Evolutionary conservation across 73 alveolate genomes (phyloP).

Genomic region (Urostyla sp.): DNA sequence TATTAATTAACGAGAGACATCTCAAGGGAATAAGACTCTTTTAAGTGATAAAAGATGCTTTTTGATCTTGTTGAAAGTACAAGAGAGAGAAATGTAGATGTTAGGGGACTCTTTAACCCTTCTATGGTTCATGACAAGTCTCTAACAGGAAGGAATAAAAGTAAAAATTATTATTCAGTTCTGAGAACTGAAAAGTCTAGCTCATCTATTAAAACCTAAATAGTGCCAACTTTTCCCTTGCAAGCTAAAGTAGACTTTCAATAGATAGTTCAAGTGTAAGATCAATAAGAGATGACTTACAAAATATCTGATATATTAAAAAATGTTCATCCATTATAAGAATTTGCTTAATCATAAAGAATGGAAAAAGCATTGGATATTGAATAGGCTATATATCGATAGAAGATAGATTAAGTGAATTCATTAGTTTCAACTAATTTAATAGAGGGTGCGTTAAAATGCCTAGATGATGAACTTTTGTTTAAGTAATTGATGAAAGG

Average conservation of each 20-base stretch:
- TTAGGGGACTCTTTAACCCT: conserved; percentile 12
- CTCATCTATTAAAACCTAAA: background rate
- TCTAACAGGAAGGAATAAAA: conserved; percentile 6
- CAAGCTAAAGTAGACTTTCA: background rate
- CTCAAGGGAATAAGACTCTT: conserved; percentile 15
- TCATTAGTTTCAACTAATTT: conserved; percentile 1
- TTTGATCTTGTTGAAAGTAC: conserved; percentile 4
- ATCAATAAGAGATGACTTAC: conserved; percentile 14
- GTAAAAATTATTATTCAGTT: background rate
- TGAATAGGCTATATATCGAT: conserved; percentile 28
- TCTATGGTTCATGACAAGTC: background rate
- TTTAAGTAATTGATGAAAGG: conserved; percentile 12
- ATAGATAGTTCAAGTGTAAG: conserved; percentile 10
- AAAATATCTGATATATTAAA: conserved; percentile 11
- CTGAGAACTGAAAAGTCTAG: conserved; percentile 4
- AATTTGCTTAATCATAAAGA: background rate
- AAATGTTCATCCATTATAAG: background rate
- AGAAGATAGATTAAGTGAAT: conserved; percentile 38
- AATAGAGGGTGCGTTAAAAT: conserved; percentile 6
- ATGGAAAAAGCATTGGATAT: conserved; percentile 29
- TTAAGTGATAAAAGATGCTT: conserved; percentile 46
- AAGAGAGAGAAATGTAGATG: conserved; percentile 24
- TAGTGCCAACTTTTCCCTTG: conserved; percentile 44
- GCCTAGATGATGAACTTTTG: conserved; percentile 19
- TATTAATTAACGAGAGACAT: conserved; percentile 15